Conservation (phyloP, 2,329 filamentous ascomycete genomes). For the Colletotrichum sp. region DNA sequence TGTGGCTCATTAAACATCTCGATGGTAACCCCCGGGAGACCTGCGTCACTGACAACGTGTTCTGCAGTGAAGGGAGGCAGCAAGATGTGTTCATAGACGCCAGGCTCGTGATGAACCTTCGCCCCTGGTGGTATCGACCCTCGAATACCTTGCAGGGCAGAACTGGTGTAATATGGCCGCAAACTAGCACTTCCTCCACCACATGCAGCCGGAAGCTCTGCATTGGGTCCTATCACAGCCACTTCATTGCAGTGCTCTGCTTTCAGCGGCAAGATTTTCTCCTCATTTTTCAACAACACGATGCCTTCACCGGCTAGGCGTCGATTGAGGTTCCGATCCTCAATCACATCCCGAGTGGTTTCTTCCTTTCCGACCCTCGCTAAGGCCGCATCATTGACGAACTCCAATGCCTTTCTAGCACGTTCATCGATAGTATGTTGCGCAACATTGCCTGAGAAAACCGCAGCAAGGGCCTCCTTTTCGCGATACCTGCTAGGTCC, state of each 20-base stretch:
- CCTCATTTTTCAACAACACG: slow-evolving; percentile 75
- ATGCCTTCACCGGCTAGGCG: slow-evolving; percentile 71
- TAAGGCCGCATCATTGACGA: slow-evolving; percentile 60
- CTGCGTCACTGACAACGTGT: slow-evolving; percentile 53
- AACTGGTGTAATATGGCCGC: slow-evolving; percentile 70
- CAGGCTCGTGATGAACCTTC: slow-evolving; percentile 53
- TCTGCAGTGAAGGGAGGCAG: slow-evolving; percentile 59
- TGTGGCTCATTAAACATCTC: slow-evolving; percentile 65
- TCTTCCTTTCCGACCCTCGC: slow-evolving; percentile 60
- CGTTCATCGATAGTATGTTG: slow-evolving; percentile 60
- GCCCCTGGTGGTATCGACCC: slow-evolving; percentile 46
- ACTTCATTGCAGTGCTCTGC: slow-evolving; percentile 52
- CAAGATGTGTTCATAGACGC: slow-evolving; percentile 67
- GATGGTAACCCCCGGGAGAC: slow-evolving; percentile 64
- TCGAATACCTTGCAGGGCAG: slow-evolving; percentile 72
- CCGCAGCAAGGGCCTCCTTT: slow-evolving; percentile 53
- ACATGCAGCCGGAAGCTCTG: slow-evolving; percentile 59
- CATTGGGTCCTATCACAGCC: slow-evolving; percentile 60
- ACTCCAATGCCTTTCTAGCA: slow-evolving; percentile 58
- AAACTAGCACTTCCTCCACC: slow-evolving; percentile 70
- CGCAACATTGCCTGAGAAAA: slow-evolving; percentile 59
- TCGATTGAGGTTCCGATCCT: slow-evolving; percentile 67
- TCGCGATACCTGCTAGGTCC: slow-evolving; percentile 55
- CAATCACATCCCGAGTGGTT: slow-evolving; percentile 58
- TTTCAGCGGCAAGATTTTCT: slow-evolving; percentile 63